Evolutionary conservation across 2,329 filamentous ascomycete genomes (phyloP).

Genomic region (Diaporthe eres): DNA sequence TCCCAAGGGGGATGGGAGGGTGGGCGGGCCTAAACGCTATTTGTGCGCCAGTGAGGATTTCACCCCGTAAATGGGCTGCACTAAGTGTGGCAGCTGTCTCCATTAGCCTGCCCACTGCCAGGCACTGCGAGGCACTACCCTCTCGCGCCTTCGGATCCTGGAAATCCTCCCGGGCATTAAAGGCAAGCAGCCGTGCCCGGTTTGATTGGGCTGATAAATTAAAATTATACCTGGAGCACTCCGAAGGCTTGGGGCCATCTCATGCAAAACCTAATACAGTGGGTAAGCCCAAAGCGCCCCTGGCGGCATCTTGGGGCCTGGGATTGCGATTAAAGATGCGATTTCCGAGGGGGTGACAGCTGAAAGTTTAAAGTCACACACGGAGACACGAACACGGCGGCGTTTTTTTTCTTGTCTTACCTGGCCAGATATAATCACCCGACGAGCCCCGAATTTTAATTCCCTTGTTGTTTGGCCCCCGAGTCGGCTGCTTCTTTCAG

Average conservation of each 20-base stretch:
- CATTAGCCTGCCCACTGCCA: not conserved
- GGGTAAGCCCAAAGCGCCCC: constrained; percentile 9
- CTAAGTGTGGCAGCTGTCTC: not conserved
- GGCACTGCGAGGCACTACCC: not conserved
- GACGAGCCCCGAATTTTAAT: not conserved
- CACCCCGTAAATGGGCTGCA: not conserved
- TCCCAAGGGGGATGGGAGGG: not conserved
- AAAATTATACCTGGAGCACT: constrained; percentile 18
- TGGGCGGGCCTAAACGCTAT: not conserved
- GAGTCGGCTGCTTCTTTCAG: not conserved
- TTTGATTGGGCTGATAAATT: constrained; percentile 27
- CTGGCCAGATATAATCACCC: not conserved
- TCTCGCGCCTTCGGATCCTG: constrained; percentile 3
- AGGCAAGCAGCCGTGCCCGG: not conserved
- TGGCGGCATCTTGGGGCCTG: not conserved
- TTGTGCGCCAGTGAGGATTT: no score
- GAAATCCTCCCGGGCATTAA: not conserved
- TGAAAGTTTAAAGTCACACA: constrained; percentile 5
- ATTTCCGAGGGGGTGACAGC: not conserved
- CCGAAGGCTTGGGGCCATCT: not conserved
- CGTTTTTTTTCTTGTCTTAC: constrained; percentile 11
- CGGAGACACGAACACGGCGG: not conserved
- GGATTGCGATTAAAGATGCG: not conserved
- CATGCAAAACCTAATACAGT: constrained; percentile 20
- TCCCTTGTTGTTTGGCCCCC: not conserved